A percentile compares a stretch with the other conserved stretches of the same genome.
phyloP scores from a whole-genome alignment of 345 rosid genomes.

The Pseudoturritis turrita region DNA sequence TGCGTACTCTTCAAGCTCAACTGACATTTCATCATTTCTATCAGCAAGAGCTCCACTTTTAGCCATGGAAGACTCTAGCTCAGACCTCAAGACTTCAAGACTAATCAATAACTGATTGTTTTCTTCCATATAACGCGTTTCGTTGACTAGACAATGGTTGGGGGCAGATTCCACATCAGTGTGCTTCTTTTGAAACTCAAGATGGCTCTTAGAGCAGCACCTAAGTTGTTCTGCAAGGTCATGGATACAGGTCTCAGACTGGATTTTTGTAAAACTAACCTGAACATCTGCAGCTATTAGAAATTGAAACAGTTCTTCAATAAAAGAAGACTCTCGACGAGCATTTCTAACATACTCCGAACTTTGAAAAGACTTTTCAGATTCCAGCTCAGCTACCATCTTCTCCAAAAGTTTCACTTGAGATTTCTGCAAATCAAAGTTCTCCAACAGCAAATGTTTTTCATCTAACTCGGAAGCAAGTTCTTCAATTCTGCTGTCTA shows the following conservation, averaged over 20 bases:
- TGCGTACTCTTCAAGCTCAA: constrained; percentile 42
- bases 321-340: constrained; percentile 19
- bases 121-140: constrained; percentile 50
- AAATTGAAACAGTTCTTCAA: constrained; percentile 41
- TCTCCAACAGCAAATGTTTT: constrained; percentile 44
- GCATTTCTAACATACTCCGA: constrained; percentile 15
- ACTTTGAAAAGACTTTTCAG: constrained; percentile 39
- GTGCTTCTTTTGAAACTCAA: constrained; percentile 54
- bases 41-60: constrained; percentile 42
- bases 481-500: constrained; percentile 43
- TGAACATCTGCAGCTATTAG: constrained; percentile 54
- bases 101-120: constrained; percentile 43
- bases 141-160: constrained; percentile 47
- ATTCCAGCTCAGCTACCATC: constrained; percentile 51
- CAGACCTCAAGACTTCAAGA: constrained; percentile 45
- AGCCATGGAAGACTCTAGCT: constrained; percentile 42
- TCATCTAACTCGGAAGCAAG: constrained; percentile 52
- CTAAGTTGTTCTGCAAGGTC: constrained; percentile 46
- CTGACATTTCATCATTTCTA: constrained; percentile 31
- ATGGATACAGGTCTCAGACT: constrained; percentile 42
- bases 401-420: constrained; percentile 53
- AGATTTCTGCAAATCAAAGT: constrained; percentile 44
- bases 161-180: constrained; percentile 45
- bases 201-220: constrained; percentile 36
- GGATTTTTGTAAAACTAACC: constrained; percentile 44